Conservation (phyloP, 2,329 filamentous ascomycete genomes). For the Aspergillus awamori region DNA sequence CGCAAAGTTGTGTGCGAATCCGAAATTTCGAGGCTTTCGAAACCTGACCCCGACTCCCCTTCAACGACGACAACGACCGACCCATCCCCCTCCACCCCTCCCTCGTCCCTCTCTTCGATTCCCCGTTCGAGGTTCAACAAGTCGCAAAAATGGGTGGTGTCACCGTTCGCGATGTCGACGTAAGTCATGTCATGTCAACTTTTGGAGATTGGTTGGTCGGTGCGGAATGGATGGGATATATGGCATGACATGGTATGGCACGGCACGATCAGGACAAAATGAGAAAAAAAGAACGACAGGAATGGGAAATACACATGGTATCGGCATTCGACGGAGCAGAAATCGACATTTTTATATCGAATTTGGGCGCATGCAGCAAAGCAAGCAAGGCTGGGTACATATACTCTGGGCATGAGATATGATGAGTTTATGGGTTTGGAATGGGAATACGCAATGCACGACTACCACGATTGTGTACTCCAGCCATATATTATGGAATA, state of each 20-base stretch:
- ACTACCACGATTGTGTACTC: no score
- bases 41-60: slow-evolving; percentile 34
- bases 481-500: no score
- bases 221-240: slow-evolving; percentile 1
- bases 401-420: no score
- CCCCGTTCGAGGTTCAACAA: slow-evolving; percentile 33
- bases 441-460: no score
- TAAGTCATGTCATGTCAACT: slow-evolving; percentile 42
- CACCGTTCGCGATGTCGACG: slow-evolving; percentile 68
- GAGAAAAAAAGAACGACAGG: neutral
- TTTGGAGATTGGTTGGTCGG: neutral
- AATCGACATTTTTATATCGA: no score
- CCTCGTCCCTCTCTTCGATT: slow-evolving; percentile 37
- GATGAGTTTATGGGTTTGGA: no score
- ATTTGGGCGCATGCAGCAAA: no score
- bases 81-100: slow-evolving; percentile 24
- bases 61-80: slow-evolving; percentile 46
- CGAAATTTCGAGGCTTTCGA: slow-evolving; percentile 44
- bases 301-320: no score
- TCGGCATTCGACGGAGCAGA: no score
- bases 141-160: slow-evolving; percentile 67
- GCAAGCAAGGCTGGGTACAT: no score
- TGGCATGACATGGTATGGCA: slow-evolving; percentile 14
- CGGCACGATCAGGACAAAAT: neutral
- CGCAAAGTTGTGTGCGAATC: slow-evolving; percentile 36